Evolutionary conservation across 1,284 basidiomycete genomes (phyloP).

Genomic region (Hymenochaete sp.): DNA sequence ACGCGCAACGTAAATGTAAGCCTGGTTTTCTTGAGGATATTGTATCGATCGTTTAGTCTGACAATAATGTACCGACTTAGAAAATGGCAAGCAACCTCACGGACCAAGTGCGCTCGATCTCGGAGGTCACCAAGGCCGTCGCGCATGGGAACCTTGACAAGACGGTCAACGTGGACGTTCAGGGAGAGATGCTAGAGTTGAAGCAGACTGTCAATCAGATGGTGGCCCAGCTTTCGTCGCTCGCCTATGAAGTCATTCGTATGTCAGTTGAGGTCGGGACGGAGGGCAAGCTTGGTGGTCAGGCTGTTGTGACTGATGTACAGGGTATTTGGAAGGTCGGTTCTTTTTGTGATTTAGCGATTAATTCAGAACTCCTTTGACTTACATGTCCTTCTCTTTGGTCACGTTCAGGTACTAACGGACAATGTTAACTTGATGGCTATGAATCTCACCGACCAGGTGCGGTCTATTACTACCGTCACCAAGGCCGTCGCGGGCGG

Average conservation of each 20-base stretch:
- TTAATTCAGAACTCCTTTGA: not conserved
- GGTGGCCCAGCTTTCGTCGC: slow-evolving; percentile 78
- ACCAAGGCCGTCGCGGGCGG: slow-evolving; percentile 87
- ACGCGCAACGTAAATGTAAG: slow-evolving; percentile 82
- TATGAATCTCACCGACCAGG: slow-evolving; percentile 88
- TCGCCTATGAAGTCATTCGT: slow-evolving; percentile 80
- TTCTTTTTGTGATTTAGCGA: slow-evolving; percentile 10
- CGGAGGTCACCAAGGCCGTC: slow-evolving; percentile 94
- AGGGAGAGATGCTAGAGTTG: slow-evolving; percentile 94
- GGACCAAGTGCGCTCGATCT: slow-evolving; percentile 95
- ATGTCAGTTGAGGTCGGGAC: slow-evolving; percentile 91
- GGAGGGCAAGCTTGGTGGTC: slow-evolving; percentile 93
- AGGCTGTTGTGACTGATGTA: slow-evolving; percentile 80
- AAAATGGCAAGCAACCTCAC: slow-evolving; percentile 92
- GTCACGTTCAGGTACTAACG: slow-evolving; percentile 44
- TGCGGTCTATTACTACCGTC: slow-evolving; percentile 79
- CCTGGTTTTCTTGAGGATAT: slow-evolving; percentile 13
- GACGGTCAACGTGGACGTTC: slow-evolving; percentile 90
- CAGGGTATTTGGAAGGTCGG: slow-evolving; percentile 86
- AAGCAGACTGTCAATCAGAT: slow-evolving; percentile 89
- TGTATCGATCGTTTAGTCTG: slow-evolving; percentile 6
- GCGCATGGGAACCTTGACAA: slow-evolving; percentile 87
- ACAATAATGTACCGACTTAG: slow-evolving; percentile 23
- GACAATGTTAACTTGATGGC: slow-evolving; percentile 86
- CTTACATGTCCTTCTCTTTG: not conserved